Base-by-base conservation (phyloP, 192 early-diverging fungal genomes). In the Podila epigama region DNA sequence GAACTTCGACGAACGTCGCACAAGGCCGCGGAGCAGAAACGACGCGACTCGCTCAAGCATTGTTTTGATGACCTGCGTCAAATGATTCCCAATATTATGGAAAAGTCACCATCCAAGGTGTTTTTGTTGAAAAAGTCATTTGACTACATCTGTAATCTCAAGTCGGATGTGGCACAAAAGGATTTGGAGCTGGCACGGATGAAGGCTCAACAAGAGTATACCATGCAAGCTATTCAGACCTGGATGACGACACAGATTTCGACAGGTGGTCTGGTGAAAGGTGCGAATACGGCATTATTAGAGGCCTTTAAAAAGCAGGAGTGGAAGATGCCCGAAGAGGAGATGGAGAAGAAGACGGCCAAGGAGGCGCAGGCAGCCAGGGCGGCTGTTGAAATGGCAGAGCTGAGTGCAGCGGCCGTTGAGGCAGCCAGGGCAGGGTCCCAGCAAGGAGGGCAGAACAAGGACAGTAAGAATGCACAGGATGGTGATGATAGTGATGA, bases 11-110 rank as follows among this genome's bases (percentile, higher is more conserved):
- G 91, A 22, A 93, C 91, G 3, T 91, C 89, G 18, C 97, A 99
- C 79, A 97, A 98, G 79, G 91, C 95, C 33, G 96, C 96, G 4
- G 97, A 99, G 80, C 97, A 99, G 75, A 94, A 93, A 70, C 92
- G 97, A 10, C 86, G 97, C 10, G 97, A 99, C 70, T 92, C 92
- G 31, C 88, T 99, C 5, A 97, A 97, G 63, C 71, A 89, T 48
- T 93, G 91, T 48, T 99, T 99, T 79, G 94, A 98, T 50, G 83
- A 90, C 8, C 81, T 99, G n/a, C 82, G 87, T 53, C 53, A 69
- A 8, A 81, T 92, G 33, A 70, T 98, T 36, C 93, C 94, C 55
- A 77, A 68, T 22, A 68, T 77, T 13, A 60, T 68, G 31, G 73
- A 77, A 48, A 77, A 77, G 28, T 68, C 73, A 3, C 73, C 73